Evolutionary conservation across 2,329 filamentous ascomycete species (phyloP).

Genomic region (Sphaerostilbella broomeana): DNA sequence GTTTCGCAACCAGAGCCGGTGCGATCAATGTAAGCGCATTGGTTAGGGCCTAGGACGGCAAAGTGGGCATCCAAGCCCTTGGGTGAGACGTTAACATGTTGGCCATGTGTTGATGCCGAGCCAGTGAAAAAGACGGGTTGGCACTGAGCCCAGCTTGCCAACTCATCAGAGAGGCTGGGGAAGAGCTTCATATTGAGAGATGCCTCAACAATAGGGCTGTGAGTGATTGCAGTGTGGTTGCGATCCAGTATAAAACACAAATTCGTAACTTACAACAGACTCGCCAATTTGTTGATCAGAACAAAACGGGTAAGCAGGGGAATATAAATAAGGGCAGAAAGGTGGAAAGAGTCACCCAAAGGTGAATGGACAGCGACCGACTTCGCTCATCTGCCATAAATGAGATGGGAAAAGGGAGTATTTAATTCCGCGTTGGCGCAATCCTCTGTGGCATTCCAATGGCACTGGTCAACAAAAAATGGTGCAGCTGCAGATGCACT

Average conservation of each 20-base stretch:
- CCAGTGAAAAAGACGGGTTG: slow-evolving; percentile 73
- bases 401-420: background rate
- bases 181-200: slow-evolving; percentile 51
- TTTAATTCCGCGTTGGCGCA: background rate
- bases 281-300: background rate
- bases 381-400: background rate
- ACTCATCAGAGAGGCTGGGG: slow-evolving; percentile 45
- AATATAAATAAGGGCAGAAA: background rate
- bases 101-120: slow-evolving; percentile 60
- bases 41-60: slow-evolving; percentile 50
- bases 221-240: background rate
- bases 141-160: slow-evolving; percentile 55
- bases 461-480: background rate
- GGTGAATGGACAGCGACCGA: background rate
- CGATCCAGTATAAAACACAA: background rate
- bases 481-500: no score
- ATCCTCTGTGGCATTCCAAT: background rate
- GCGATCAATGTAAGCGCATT: slow-evolving; percentile 65
- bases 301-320: background rate
- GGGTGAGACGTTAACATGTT: slow-evolving; percentile 70
- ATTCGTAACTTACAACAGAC: slow-evolving; percentile 7
- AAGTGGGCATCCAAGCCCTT: slow-evolving; percentile 64
- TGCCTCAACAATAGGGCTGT: no score
- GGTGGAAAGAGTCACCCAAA: background rate
- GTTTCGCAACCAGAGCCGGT: slow-evolving; percentile 73